These are phyloP conservation scores for Cladophialophora chaetospira DNA, from an alignment of 2,329 filamentous ascomycete species.

Conservation along the genomic window DNA sequence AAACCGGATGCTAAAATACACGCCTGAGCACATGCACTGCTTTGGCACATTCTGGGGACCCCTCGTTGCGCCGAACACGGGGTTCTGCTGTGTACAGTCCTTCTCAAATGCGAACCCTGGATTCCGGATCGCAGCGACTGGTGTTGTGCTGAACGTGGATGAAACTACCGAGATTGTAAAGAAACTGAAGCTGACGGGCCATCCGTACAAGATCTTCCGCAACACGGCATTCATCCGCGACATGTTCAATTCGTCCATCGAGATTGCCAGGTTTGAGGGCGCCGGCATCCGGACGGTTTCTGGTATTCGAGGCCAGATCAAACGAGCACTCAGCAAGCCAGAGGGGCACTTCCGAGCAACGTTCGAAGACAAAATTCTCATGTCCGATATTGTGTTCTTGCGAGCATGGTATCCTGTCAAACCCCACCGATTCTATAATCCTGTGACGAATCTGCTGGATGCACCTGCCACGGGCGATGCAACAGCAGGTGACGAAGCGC, in stretches of 20 bases:
- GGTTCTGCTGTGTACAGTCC: conserved; percentile 90
- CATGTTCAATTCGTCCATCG: conserved; percentile 92
- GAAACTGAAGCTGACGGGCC: conserved; percentile 94
- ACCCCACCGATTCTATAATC: conserved; percentile 95
- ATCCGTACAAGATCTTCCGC: conserved; percentile 97
- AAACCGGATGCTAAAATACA: conserved; percentile 98
- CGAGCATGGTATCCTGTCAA: conserved; percentile 96
- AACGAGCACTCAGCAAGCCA: conserved; percentile 87
- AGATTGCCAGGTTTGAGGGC: conserved; percentile 98
- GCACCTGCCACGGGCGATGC: conserved; percentile 38
- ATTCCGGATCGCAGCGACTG: conserved; percentile 92
- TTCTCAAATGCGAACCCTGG: conserved; percentile 82
- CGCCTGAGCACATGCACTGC: conserved; percentile 98
- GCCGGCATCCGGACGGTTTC: conserved; percentile 95
- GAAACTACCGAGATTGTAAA: conserved; percentile 98
- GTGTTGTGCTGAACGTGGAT: conserved; percentile 90
- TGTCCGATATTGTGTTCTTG: conserved; percentile 94
- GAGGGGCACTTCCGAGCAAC: conserved; percentile 96
- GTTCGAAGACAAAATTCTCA: conserved; percentile 97
- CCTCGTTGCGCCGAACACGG: conserved; percentile 90
- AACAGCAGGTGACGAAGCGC: conserved; percentile 23
- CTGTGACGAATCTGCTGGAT: conserved; percentile 86
- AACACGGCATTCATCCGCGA: conserved; percentile 98
- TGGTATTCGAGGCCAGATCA: conserved; percentile 94
- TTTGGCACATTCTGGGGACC: conserved; percentile 95